Base-by-base conservation (phyloP, 192 early-diverging fungal genomes). In the Podila epigama region DNA sequence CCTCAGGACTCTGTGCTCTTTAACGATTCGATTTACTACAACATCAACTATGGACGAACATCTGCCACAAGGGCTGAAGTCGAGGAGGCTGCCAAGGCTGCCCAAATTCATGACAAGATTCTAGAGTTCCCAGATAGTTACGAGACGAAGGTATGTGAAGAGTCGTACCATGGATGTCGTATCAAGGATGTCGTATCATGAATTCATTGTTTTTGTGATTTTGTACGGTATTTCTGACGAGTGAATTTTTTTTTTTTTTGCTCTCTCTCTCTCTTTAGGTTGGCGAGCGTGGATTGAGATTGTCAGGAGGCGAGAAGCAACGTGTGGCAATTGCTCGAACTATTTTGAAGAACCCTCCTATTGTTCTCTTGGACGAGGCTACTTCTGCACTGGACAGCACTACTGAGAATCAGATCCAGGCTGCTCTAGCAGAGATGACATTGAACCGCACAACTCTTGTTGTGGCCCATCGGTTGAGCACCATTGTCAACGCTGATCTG, bases 1-100 rank as follows among this genome's bases (percentile, higher is more conserved):
- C 96, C 97, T 18, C 90, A 95, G 79, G 96, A 98, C 77, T 97
- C 96, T 15, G 95, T 98, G 1, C 85, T 98, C 25, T 98, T 98
- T 83, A 99, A 99, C 79, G 94, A 98, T 58, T 92, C 95, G 20
- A 90, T 99, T 61, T 86, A 84, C 48, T 97, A 95, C 86, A 99
- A 99, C 80, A 97, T 99, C 73, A 90, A 90, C 22, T 99, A 98
- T 75, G 93, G 92, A 20, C 82, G 91, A 22, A 80, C 84, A 11
- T 60, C 84, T 51, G 92, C 94, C 28, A 73, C 87, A 2, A 88
- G 90, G 51, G 87, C 86, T 29, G 89, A 94, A 58, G 89, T 95
- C 12, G 77, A 83, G 11, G 69, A 73, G 13, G 92, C 93, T 15
- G 94, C 94, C 7, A 85, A 83, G 59, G 88, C 88, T 9, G 92